A percentile compares a stretch with the other conserved stretches of the same genome.
phyloP scores from a whole-genome alignment of 1,284 basidiomycete species.

The Lentinula novae-zelandiae region DNA sequence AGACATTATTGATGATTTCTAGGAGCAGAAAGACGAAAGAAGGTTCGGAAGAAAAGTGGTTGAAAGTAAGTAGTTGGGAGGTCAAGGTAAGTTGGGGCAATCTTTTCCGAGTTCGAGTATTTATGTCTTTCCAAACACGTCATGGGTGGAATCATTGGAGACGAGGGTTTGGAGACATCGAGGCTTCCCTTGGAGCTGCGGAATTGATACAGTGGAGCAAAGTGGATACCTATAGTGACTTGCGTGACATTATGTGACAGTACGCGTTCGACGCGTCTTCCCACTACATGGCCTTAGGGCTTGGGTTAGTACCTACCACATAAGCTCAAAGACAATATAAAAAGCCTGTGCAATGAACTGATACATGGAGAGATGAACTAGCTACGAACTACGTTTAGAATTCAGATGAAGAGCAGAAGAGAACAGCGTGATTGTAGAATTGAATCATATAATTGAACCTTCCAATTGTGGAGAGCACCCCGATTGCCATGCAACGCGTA shows the following conservation, averaged over 20 bases:
- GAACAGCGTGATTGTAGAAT: too few species aligned
- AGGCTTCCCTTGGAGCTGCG: background rate
- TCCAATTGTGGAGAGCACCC: background rate
- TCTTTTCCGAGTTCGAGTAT: background rate
- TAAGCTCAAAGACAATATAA: too few species aligned
- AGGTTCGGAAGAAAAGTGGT: background rate
- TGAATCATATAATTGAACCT: too few species aligned
- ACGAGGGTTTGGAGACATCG: background rate
- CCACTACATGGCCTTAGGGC: background rate
- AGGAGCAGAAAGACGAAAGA: slow-evolving; percentile 9
- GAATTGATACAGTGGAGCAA: background rate
- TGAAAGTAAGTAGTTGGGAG: background rate
- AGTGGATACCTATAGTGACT: background rate
- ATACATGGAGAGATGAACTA: too few species aligned
- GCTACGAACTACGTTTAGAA: too few species aligned
- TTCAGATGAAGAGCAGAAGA: too few species aligned
- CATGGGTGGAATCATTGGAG: background rate
- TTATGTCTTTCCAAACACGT: background rate
- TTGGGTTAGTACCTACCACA: too few species aligned
- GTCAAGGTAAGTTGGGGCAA: background rate
- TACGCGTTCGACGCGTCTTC: background rate
- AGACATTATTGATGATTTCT: slow-evolving; percentile 6
- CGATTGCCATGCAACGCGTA: background rate
- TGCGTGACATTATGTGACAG: background rate
- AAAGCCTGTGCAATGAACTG: too few species aligned